Percentiles rank a stretch among this genome's conserved stretches.
These are phyloP conservation scores for Xylaria sp. DNA, from an alignment of 2,329 filamentous ascomycete species.

Conservation along the genomic window DNA sequence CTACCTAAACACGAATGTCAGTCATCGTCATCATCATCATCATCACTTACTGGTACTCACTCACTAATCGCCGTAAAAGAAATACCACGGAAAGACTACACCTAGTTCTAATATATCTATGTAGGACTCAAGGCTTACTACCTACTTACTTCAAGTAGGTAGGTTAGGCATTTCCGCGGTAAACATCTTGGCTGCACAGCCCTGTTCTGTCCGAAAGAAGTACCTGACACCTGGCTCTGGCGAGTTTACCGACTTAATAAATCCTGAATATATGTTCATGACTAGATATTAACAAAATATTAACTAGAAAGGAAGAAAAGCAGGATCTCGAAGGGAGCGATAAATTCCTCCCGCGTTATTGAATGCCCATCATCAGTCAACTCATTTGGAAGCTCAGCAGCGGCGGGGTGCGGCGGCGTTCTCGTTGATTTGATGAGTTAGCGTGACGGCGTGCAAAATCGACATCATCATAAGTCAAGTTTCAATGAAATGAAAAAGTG, in stretches of 20 bases:
- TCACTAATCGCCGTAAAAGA: neutral
- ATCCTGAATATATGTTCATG: neutral
- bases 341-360: neutral
- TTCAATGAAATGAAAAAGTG: neutral
- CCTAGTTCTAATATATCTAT: neutral
- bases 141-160: neutral
- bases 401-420: neutral
- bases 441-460: neutral
- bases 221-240: too few species aligned
- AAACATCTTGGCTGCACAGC: neutral
- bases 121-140: neutral
- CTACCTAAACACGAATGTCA: too few species aligned
- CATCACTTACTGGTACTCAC: neutral
- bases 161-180: neutral
- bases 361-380: neutral
- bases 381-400: neutral
- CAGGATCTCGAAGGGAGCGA: neutral
- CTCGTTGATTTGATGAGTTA: neutral
- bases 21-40: too few species aligned
- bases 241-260: neutral
- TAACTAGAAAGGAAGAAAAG: neutral
- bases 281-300: neutral
- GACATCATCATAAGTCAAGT: conserved; percentile 31
- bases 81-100: neutral
- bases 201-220: neutral